A percentile compares a stretch with the other conserved stretches of the same genome.
These are phyloP conservation scores for Leptodermis oblonga DNA, from an alignment of 257 asterid species.

Conservation along the genomic window DNA sequence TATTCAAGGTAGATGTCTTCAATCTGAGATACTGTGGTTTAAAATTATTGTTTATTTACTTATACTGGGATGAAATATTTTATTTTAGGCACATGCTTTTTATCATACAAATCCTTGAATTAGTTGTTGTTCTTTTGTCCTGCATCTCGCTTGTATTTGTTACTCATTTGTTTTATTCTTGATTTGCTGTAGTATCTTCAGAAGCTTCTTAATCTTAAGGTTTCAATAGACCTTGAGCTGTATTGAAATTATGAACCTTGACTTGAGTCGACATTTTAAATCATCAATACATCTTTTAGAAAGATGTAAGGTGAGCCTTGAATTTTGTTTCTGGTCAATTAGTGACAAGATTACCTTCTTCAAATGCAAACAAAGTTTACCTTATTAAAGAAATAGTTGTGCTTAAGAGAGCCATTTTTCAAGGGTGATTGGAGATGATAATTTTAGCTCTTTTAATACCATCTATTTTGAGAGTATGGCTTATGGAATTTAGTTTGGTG, in stretches of 20 bases:
- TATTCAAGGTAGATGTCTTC: conserved; percentile 43
- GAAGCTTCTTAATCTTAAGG: neutral
- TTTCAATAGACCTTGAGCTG: neutral
- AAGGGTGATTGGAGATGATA: neutral
- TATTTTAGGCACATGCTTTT: neutral
- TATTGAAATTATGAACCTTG: neutral
- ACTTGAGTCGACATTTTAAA: neutral
- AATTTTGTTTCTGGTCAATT: neutral
- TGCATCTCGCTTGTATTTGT: neutral
- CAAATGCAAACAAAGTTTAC: neutral
- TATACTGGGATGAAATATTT: neutral
- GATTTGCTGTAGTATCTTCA: neutral
- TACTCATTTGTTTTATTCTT: neutral
- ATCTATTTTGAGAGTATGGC: neutral
- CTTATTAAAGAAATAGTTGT: neutral
- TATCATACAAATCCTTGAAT: neutral
- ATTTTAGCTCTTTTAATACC: neutral
- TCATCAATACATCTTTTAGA: neutral
- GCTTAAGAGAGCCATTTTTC: neutral
- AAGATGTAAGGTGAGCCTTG: neutral
- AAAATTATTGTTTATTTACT: neutral
- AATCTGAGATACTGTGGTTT: neutral
- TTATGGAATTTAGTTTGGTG: neutral
- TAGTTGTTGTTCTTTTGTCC: neutral
- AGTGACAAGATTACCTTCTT: no score